Evolutionary conservation across 805 yeast species (phyloP).

Genomic region (Yamadazyma laniorum): DNA sequence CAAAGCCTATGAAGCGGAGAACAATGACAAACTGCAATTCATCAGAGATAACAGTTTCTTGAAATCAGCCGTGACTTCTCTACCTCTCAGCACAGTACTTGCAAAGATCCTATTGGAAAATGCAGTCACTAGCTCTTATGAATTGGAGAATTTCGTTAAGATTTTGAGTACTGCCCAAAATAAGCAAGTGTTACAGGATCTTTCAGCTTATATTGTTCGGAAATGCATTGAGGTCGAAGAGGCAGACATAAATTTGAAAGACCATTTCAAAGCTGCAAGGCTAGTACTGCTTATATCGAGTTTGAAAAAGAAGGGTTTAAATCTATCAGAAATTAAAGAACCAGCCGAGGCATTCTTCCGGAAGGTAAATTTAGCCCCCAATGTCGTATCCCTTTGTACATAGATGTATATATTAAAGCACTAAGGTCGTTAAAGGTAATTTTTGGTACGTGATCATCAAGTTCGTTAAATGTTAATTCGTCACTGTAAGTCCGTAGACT

Average conservation of each 20-base stretch:
- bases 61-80: constrained; percentile 10
- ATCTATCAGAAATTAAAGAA: background rate
- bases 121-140: constrained; percentile 6
- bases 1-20: background rate
- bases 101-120: background rate
- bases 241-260: background rate
- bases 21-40: constrained; percentile 5
- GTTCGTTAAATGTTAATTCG: too few relatives aligned
- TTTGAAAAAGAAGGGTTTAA: background rate
- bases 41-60: constrained; percentile 10
- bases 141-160: constrained; percentile 11
- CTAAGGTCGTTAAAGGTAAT: too few relatives aligned
- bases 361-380: background rate
- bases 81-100: background rate
- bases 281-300: background rate
- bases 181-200: constrained; percentile 7
- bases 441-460: too few relatives aligned
- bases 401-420: too few relatives aligned
- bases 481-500: too few relatives aligned
- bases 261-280: background rate
- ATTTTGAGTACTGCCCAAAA: constrained; percentile 3
- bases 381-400: background rate
- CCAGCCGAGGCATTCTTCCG: background rate
- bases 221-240: constrained; percentile 13
- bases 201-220: constrained; percentile 19